Conservation (phyloP, 768 basidiomycete species). For the Bullera alba region DNA sequence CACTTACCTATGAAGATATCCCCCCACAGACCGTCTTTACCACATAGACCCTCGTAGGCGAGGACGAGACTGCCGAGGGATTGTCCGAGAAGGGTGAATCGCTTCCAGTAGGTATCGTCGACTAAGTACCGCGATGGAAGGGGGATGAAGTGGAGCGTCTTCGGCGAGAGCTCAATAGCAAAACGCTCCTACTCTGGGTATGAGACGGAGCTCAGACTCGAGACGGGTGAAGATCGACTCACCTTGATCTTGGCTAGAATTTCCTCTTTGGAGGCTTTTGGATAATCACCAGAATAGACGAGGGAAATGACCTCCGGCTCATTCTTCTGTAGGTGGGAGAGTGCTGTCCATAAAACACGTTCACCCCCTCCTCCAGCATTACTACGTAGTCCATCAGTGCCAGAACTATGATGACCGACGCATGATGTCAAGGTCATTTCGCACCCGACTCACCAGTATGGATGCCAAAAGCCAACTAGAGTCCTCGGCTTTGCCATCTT, state of each 20-base stretch:
- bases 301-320: conserved; percentile 55
- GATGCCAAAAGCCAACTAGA: conserved; percentile 84
- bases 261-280: conserved; percentile 62
- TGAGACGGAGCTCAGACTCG: background rate
- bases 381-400: conserved; percentile 47
- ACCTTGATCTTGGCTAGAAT: conserved; percentile 81
- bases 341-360: conserved; percentile 87
- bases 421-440: background rate
- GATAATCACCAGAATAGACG: conserved; percentile 83
- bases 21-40: conserved; percentile 59
- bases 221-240: conserved; percentile 13
- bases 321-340: conserved; percentile 60
- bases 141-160: conserved; percentile 71
- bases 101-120: conserved; percentile 73
- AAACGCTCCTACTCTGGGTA: conserved; percentile 63
- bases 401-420: too few species aligned
- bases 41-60: conserved; percentile 67
- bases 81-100: conserved; percentile 89
- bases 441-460: conserved; percentile 67
- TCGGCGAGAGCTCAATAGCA: conserved; percentile 63
- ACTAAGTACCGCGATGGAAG: conserved; percentile 63
- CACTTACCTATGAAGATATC: conserved; percentile 80
- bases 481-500: conserved; percentile 11
- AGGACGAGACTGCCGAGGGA: conserved; percentile 79
- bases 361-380: conserved; percentile 98